Evolutionary conservation across 331 rosid genomes (phyloP).

Genomic region (Quercus lobata): DNA sequence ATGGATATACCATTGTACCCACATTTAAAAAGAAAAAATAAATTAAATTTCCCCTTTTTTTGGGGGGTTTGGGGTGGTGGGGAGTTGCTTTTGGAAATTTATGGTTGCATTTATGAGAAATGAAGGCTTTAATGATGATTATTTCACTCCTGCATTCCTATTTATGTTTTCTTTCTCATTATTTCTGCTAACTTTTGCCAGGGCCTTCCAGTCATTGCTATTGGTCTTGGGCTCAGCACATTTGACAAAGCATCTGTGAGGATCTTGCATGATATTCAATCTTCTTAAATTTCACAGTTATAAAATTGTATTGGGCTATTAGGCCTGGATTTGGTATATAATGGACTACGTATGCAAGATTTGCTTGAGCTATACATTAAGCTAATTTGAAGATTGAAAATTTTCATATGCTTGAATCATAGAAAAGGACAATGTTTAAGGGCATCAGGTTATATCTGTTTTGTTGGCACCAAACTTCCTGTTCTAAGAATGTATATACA

Average conservation of each 20-base stretch:
- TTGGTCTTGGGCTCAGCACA: constrained; percentile 81
- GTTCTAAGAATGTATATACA: background rate
- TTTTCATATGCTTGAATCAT: no score
- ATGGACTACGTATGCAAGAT: background rate
- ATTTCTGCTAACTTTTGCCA: constrained; percentile 24
- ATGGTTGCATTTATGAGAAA: background rate
- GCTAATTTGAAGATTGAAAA: background rate
- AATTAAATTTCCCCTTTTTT: background rate
- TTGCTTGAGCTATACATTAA: background rate
- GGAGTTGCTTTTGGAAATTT: background rate
- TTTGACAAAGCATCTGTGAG: constrained; percentile 95
- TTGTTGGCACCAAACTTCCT: background rate
- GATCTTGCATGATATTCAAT: constrained; percentile 12
- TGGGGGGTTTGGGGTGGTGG: background rate
- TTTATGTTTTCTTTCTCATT: constrained; percentile 11
- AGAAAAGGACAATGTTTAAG: background rate
- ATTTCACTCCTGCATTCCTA: background rate
- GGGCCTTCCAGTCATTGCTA: constrained; percentile 69
- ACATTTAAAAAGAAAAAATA: no score
- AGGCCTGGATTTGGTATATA: background rate
- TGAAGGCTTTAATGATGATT: background rate
- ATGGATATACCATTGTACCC: background rate
- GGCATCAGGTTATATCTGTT: background rate
- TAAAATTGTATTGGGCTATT: background rate
- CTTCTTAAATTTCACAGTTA: background rate